Conservation (phyloP, 768 basidiomycete species). For the Lactarius quietus region DNA sequence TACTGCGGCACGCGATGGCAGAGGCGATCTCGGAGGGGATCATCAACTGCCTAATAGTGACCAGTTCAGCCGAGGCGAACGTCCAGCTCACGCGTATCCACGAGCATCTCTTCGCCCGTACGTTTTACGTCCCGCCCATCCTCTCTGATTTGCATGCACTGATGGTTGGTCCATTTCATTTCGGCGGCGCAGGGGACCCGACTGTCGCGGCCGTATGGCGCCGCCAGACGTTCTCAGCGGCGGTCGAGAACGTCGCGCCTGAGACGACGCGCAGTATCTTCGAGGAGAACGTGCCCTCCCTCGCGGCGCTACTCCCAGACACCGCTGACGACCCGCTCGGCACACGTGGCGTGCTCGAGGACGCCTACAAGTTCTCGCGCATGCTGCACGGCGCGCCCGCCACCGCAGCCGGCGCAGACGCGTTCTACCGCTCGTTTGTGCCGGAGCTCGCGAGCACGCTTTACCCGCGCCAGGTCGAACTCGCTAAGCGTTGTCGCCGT, state of each 20-base stretch:
- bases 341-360: conserved; percentile 59
- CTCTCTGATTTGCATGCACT: too few species aligned
- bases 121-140: conserved; percentile 29
- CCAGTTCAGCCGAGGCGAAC: conserved; percentile 82
- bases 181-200: conserved; percentile 57
- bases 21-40: conserved; percentile 75
- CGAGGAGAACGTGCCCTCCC: conserved; percentile 64
- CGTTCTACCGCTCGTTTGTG: conserved; percentile 84
- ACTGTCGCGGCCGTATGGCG: conserved; percentile 90
- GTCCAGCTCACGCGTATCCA: conserved; percentile 81
- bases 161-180: too few species aligned
- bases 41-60: conserved; percentile 83
- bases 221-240: conserved; percentile 84
- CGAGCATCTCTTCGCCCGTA: conserved; percentile 82
- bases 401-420: conserved; percentile 48
- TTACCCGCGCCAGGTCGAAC: conserved; percentile 77
- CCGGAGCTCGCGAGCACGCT: conserved; percentile 75
- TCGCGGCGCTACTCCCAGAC: conserved; percentile 48
- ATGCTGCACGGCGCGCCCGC: conserved; percentile 77
- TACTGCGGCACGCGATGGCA: conserved; percentile 76
- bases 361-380: conserved; percentile 75
- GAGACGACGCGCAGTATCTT: conserved; percentile 68
- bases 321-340: conserved; percentile 33
- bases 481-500: conserved; percentile 75
- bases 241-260: conserved; percentile 71